These are phyloP conservation scores for Sclerotinia spermophila DNA, from an alignment of 2,329 filamentous ascomycete species.

Conservation along the genomic window DNA sequence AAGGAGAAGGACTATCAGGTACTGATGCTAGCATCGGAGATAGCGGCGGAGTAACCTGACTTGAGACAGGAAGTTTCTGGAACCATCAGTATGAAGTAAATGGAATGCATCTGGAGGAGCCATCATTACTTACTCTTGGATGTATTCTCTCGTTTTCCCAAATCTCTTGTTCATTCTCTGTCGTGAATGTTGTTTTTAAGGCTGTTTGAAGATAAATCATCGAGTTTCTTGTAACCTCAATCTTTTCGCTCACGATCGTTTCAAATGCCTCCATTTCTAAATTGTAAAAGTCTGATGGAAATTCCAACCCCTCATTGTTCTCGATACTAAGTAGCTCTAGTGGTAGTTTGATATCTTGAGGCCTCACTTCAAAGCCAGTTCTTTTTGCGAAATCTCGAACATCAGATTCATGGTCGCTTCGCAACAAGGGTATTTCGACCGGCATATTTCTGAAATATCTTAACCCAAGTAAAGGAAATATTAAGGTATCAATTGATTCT, in stretches of 20 bases:
- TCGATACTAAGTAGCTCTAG: constrained; percentile 33
- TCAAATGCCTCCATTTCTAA: constrained; percentile 19
- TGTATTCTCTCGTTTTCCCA: constrained; percentile 27
- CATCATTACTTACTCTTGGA: constrained; percentile 26
- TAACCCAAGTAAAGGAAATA: constrained; percentile 17
- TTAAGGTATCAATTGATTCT: constrained; percentile 21
- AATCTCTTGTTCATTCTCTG: constrained; percentile 27
- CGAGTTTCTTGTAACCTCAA: constrained; percentile 30
- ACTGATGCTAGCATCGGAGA: constrained; percentile 25
- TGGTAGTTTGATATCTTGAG: constrained; percentile 33
- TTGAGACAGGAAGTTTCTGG: constrained; percentile 26
- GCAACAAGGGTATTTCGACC: constrained; percentile 34
- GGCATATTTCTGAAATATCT: constrained; percentile 18
- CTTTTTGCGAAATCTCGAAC: constrained; percentile 29
- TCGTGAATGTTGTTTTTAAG: constrained; percentile 26
- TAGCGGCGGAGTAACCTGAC: constrained; percentile 36
- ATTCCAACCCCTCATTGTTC: constrained; percentile 31
- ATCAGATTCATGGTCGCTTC: constrained; percentile 33
- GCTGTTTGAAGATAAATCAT: constrained; percentile 27
- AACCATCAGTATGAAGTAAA: neutral
- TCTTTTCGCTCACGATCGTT: constrained; percentile 29
- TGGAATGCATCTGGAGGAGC: neutral
- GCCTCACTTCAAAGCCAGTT: constrained; percentile 30
- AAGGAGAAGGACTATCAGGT: neutral
- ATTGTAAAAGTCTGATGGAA: constrained; percentile 24